Evolutionary conservation across 495 filamentous ascomycete genomes (phyloP), one percentile per base, ranked within the genome.

Genomic region (Talaromyces adpressus): DNA sequence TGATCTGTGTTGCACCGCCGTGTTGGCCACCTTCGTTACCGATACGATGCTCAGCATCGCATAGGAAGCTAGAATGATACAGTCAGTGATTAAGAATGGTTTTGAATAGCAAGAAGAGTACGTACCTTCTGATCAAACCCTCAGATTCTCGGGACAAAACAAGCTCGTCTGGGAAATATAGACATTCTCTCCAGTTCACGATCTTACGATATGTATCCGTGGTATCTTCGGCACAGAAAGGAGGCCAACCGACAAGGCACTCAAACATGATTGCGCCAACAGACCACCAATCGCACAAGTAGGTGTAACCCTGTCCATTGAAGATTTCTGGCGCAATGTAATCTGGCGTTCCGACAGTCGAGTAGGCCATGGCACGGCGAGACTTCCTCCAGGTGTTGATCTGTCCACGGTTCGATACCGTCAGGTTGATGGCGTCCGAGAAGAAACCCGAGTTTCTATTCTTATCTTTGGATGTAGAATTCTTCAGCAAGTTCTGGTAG

Each of bases 231-330:
- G 93, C 94, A 69, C 94, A 99, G 86, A 99, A 99, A 5, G 94
- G 94, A 60, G 94, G 94, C 94, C 94, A 99, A 62, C 94, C 94
- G 64, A 99, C 92, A 57, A 98, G 84, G 79, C 94, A 99, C 74
- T 99, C 94, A 69, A 98, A 99, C 94, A 98, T 99, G 77, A 99
- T 99, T 34, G 94, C 97, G 63, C 94, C 94, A 32, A 99, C 82
- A 36, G 89, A 92, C 94, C 94, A 99, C 94, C 94, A 99, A 81
- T 99, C 94, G 70, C 94, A 99, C 69, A 93, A 88, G 68, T 91
- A 95, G 49, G 90, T 88, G 75, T 99, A 99, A 49, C 94, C 94
- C 68, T 95, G 88, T 41, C 94, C 92, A 30, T 89, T 92, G 77
- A 99, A 99, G 66, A 99, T 98, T 70, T 99, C 94, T 2, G 94